phyloP scores from a whole-genome alignment of 2,329 filamentous ascomycete genomes.

The Fusarium coicis region DNA sequence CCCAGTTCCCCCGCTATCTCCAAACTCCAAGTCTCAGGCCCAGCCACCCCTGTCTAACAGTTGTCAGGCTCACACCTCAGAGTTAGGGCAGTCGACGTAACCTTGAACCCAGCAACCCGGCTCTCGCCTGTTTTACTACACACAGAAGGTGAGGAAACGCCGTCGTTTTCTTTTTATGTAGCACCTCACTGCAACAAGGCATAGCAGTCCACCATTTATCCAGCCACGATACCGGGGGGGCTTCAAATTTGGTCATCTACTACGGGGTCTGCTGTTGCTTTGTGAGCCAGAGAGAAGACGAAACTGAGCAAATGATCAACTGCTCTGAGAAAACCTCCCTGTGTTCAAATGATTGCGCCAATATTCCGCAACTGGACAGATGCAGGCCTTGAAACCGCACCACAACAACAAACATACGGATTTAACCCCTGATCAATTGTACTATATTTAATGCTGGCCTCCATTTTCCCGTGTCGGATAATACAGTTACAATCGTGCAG shows the following conservation, averaged over 20 bases:
- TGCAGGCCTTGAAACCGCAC: not conserved
- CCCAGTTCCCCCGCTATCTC: conserved; percentile 1
- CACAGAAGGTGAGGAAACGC: not conserved
- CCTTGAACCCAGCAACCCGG: conserved; percentile 1
- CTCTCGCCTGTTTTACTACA: conserved; percentile 6
- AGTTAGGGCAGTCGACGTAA: not conserved
- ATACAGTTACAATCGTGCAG: not conserved
- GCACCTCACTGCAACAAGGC: not conserved
- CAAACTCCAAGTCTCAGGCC: not conserved
- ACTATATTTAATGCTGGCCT: not conserved
- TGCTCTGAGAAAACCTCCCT: not conserved
- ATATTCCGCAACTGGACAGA: not conserved
- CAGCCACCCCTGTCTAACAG: not conserved
- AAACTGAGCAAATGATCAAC: not conserved
- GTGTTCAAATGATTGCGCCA: not conserved
- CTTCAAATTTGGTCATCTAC: not conserved
- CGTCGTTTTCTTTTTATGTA: not conserved
- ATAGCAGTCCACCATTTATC: not conserved
- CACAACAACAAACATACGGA: not conserved
- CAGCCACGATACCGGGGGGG: not conserved
- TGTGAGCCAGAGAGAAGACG: not conserved
- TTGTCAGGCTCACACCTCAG: not conserved
- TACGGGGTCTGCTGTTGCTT: not conserved
- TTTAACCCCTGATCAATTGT: not conserved
- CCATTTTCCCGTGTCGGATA: not conserved